These are phyloP conservation scores for Lepidium didymum DNA, from an alignment of 345 rosid genomes.

Conservation along the genomic window DNA sequence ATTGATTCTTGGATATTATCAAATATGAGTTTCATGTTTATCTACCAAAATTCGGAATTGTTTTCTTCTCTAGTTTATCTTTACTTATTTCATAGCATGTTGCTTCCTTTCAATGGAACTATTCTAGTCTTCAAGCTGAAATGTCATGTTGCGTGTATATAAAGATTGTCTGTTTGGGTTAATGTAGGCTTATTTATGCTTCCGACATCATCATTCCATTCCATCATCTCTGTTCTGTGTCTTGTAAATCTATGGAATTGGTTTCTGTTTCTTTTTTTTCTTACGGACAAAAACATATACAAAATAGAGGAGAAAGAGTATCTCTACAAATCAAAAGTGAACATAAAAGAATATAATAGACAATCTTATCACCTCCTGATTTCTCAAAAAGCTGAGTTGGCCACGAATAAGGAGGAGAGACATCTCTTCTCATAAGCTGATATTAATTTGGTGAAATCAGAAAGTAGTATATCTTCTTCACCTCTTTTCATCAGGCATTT, in stretches of 20 bases:
- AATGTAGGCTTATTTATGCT: neutral
- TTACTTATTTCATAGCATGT: neutral
- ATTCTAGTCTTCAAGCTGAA: neutral
- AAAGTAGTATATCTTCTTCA: neutral
- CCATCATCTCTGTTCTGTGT: neutral
- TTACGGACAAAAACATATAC: slow-evolving; percentile 25
- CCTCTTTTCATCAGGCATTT: neutral
- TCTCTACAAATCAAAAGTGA: slow-evolving; percentile 15
- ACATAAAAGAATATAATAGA: neutral
- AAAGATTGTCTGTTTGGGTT: neutral
- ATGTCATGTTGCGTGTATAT: neutral
- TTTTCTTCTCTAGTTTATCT: neutral
- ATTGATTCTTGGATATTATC: neutral
- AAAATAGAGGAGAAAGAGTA: slow-evolving; percentile 4
- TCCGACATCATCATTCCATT: neutral
- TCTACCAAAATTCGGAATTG: neutral
- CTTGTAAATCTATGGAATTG: neutral
- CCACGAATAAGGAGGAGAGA: slow-evolving; percentile 7
- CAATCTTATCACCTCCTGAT: slow-evolving; percentile 13
- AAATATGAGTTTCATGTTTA: neutral
- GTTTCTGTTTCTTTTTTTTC: neutral
- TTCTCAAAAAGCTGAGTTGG: slow-evolving; percentile 14
- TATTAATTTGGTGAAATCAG: neutral
- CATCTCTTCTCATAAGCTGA: slow-evolving; percentile 15
- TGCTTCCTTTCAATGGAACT: neutral